Evolutionary conservation across 345 rosid species (phyloP), one percentile per base, ranked within the genome.

Genomic region (Hibiscus mutabilis): DNA sequence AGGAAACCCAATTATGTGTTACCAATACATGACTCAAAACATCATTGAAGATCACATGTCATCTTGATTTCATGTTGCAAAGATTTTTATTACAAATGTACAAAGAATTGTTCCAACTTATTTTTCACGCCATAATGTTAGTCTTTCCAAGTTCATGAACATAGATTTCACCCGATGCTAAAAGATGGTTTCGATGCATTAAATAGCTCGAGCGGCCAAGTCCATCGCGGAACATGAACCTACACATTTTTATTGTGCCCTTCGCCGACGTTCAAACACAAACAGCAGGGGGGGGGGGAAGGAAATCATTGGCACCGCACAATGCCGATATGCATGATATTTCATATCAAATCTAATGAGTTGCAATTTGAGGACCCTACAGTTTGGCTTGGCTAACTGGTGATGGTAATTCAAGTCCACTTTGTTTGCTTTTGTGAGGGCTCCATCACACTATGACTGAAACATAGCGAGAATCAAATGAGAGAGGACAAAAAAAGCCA

Each of bases 321-420:
- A 72, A 44, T 31, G n/a, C 7, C 6, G 21, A 59, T 1, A 2
- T 22, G 8, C 2, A 19, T 63, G 76, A 73, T 51, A 71, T 70
- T 78, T 87, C 86, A 66, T 79, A 18, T 84, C 86, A 77, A 42
- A 68, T 75, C 77, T 67, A 69, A 66, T 70, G 72, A 69, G 76
- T 31, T 77, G 49, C 74, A 60, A 62, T 42, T 72, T 47, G 74
- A 77, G 84, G 71, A 80, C 88, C 88, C 84, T 77, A 76, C 84
- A 27, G 25, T 40, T 70, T 46, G 77, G 61, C 77, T 69, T 46
- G 77, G 68, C 75, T 69, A 66, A 71, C 35, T 76, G 66, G 63
- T 59, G 65, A 59, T 65, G 58, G 69, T 72, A 74, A 77, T 75
- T 74, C 73, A 67, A 78, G 74, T 44, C 63, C 56, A 44, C 73